Conservation (phyloP, 2,329 filamentous ascomycete species). For the Hymenoscyphus fructigenus region DNA sequence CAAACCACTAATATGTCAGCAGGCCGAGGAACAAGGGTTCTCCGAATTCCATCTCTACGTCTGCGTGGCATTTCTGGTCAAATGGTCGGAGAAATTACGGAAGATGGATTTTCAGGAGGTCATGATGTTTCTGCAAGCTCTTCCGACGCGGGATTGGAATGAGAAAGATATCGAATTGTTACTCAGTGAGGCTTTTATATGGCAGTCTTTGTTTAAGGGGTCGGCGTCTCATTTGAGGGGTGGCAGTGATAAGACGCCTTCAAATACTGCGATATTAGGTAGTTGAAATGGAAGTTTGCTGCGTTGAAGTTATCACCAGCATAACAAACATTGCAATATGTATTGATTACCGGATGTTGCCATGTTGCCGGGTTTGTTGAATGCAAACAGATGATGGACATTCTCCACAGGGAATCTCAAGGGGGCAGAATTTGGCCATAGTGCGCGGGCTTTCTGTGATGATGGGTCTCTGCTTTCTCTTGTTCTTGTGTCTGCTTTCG, state of each 20-base stretch:
- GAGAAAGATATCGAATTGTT: constrained; percentile 97
- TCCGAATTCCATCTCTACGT: constrained; percentile 98
- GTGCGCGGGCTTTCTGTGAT: no score
- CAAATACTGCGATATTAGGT: constrained; percentile 25
- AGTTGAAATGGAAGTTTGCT: not conserved
- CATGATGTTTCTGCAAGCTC: constrained; percentile 98
- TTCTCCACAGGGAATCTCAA: no score
- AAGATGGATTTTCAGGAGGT: constrained; percentile 99
- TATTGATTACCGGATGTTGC: no score
- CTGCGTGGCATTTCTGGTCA: constrained; percentile 94
- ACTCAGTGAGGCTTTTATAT: constrained; percentile 95
- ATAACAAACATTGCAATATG: no score
- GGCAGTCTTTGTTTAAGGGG: constrained; percentile 96
- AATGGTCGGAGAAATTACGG: constrained; percentile 92
- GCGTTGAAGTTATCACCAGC: no score
- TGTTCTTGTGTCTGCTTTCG: no score
- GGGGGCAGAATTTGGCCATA: no score
- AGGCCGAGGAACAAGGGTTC: constrained; percentile 98
- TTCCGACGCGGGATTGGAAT: constrained; percentile 92
- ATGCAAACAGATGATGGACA: no score
- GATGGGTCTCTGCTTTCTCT: no score
- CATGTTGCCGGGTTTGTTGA: no score
- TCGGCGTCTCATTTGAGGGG: constrained; percentile 83
- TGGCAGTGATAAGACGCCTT: constrained; percentile 35
- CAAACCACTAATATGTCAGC: constrained; percentile 9